These are phyloP conservation scores for Botrytis paeoniae DNA, from an alignment of 2,329 filamentous ascomycete genomes.

Conservation along the genomic window DNA sequence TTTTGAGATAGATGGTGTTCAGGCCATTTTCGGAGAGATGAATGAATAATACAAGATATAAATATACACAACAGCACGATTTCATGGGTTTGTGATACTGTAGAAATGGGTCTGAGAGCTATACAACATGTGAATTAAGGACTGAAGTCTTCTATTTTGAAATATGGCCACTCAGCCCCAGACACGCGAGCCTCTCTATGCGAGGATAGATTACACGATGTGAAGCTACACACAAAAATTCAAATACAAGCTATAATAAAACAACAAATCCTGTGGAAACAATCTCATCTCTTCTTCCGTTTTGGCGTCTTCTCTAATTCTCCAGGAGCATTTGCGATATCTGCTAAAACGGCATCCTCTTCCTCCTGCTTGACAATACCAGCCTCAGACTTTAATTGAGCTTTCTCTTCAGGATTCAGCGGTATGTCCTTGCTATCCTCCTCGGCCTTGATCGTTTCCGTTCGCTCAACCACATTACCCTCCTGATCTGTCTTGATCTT, in stretches of 20 bases:
- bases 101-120: not conserved
- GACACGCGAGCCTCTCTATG: not conserved
- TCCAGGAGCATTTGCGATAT: constrained; percentile 26
- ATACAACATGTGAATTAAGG: not conserved
- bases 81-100: not conserved
- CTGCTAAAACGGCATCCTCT: constrained; percentile 17
- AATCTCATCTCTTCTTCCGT: constrained; percentile 4
- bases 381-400: not conserved
- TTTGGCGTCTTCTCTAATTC: constrained; percentile 21
- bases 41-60: not conserved
- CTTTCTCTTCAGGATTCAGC: constrained; percentile 12
- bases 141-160: not conserved
- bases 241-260: not conserved
- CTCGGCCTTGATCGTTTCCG: constrained; percentile 39
- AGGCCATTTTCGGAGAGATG: not conserved
- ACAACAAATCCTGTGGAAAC: not conserved
- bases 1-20: not conserved
- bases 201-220: not conserved
- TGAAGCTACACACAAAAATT: too few relatives aligned
- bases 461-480: constrained; percentile 35
- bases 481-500: constrained; percentile 38
- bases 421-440: constrained; percentile 22
- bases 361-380: not conserved
- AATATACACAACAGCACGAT: not conserved
- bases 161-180: not conserved